Conservation (phyloP, 495 filamentous ascomycete species). For the Antarctomyces pellizariae region DNA sequence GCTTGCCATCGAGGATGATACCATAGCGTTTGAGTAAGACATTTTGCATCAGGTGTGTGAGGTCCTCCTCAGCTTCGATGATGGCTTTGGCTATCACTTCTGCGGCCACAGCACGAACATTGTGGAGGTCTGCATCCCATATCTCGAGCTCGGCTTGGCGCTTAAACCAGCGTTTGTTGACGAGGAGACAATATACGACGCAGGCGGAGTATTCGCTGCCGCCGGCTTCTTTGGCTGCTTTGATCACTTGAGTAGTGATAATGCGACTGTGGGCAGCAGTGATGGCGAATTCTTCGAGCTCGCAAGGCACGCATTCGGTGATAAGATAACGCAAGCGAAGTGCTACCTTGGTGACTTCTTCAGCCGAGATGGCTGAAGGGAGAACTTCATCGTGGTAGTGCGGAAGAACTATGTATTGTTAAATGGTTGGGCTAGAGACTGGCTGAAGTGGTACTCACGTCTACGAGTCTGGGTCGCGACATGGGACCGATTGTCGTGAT, state of each 20-base stretch:
- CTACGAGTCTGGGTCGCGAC: too few relatives aligned
- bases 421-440: too few relatives aligned
- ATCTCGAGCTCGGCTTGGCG: slow-evolving; percentile 58
- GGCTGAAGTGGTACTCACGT: too few relatives aligned
- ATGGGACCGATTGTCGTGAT: too few relatives aligned
- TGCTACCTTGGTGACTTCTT: slow-evolving; percentile 65
- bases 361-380: slow-evolving; percentile 36
- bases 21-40: slow-evolving; percentile 83
- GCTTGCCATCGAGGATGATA: slow-evolving; percentile 43
- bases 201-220: slow-evolving; percentile 51
- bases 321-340: slow-evolving; percentile 79
- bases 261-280: slow-evolving; percentile 60
- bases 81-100: slow-evolving; percentile 77
- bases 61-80: slow-evolving; percentile 65
- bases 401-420: slow-evolving; percentile 45
- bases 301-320: slow-evolving; percentile 69
- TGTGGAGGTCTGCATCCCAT: slow-evolving; percentile 74
- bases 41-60: slow-evolving; percentile 49
- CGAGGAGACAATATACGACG: slow-evolving; percentile 52
- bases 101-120: slow-evolving; percentile 58
- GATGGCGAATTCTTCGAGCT: slow-evolving; percentile 47
- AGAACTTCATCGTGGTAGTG: slow-evolving; percentile 25
- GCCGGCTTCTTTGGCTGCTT: slow-evolving; percentile 59
- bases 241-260: slow-evolving; percentile 56
- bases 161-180: slow-evolving; percentile 83